These are phyloP conservation scores for Pluteus cervinus DNA, from an alignment of 768 basidiomycete species.

Conservation along the genomic window DNA sequence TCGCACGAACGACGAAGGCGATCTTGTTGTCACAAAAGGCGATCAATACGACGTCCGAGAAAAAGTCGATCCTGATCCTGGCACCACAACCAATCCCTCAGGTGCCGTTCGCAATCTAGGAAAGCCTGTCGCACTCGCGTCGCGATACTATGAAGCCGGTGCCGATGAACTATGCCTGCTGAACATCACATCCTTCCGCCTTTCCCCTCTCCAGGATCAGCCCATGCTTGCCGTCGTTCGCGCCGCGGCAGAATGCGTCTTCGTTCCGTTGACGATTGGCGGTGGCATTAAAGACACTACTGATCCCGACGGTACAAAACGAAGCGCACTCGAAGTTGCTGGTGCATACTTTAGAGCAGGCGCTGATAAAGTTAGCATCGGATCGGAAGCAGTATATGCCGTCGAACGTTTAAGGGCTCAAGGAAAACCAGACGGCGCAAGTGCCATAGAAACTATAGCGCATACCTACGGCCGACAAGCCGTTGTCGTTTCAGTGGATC, in stretches of 20 bases:
- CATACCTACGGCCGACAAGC: conserved; percentile 90
- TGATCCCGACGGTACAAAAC: conserved; percentile 91
- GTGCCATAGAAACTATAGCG: conserved; percentile 92
- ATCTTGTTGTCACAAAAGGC: conserved; percentile 98
- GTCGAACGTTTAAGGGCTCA: conserved; percentile 72
- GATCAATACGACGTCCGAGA: conserved; percentile 99
- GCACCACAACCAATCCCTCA: conserved; percentile 34
- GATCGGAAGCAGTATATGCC: conserved; percentile 91
- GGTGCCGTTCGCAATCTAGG: conserved; percentile 94
- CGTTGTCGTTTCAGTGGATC: conserved; percentile 96
- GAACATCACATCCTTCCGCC: conserved; percentile 99
- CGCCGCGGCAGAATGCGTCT: conserved; percentile 82
- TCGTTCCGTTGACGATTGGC: conserved; percentile 97
- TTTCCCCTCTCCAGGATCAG: conserved; percentile 91
- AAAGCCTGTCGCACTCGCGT: conserved; percentile 90
- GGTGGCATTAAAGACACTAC: conserved; percentile 95
- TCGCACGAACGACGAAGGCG: conserved; percentile 90
- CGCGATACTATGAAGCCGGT: conserved; percentile 78
- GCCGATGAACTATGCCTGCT: conserved; percentile 97
- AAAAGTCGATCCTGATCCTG: conserved; percentile 34
- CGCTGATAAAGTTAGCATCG: conserved; percentile 98
- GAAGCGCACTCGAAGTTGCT: conserved; percentile 88
- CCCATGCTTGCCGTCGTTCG: conserved; percentile 97
- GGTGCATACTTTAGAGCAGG: conserved; percentile 95
- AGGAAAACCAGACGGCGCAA: conserved; percentile 58